Base-by-base conservation (phyloP, 73 alveolate species). In the Uronychia setigera region DNA sequence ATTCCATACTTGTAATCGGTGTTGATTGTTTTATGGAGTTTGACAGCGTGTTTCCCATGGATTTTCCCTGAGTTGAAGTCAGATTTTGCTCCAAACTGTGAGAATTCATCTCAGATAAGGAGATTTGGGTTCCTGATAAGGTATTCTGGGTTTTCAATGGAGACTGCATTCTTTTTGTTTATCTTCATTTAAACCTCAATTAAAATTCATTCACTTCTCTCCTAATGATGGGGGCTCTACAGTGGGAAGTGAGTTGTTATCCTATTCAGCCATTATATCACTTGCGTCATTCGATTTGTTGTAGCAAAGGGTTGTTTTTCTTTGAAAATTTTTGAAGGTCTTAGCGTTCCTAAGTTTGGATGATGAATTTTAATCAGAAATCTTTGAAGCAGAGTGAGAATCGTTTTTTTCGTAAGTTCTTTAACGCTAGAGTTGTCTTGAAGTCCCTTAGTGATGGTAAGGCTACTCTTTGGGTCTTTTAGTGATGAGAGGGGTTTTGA, bases 121-220 rank as follows among this genome's bases (percentile, higher is more conserved):
- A 35, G 27, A 28, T 82, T 57, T 29, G 89, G 82, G 29, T 82
- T 82, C 32, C 76, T 29, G 60, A 82, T 77, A 0, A 82, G 32
- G 76, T 60, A 82, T 25, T 59, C 33, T 29, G 89, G 89, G 81
- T 35, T 82, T 35, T 82, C 79, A 19, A 60, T 77, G 28, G 89
- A 30, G 35, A 82, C 89, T 28, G 89, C 89, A 67, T 82, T 82
- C 89, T 82, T 82, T 67, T 67, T 67, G 31, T 67, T 67, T 9
- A 67, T 67, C 28, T 67, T 67, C n/a, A n/a, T n/a, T n/a, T n/a
- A n/a, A n/a, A n/a, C n/a, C n/a, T n/a, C n/a, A n/a, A n/a, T n/a
- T n/a, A n/a, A n/a, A n/a, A n/a, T n/a, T n/a, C n/a, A n/a, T n/a
- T n/a, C n/a, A n/a, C n/a, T n/a, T n/a, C n/a, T n/a, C n/a, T n/a